Base-by-base conservation (phyloP, 768 basidiomycete species). In the Russula earlei region DNA sequence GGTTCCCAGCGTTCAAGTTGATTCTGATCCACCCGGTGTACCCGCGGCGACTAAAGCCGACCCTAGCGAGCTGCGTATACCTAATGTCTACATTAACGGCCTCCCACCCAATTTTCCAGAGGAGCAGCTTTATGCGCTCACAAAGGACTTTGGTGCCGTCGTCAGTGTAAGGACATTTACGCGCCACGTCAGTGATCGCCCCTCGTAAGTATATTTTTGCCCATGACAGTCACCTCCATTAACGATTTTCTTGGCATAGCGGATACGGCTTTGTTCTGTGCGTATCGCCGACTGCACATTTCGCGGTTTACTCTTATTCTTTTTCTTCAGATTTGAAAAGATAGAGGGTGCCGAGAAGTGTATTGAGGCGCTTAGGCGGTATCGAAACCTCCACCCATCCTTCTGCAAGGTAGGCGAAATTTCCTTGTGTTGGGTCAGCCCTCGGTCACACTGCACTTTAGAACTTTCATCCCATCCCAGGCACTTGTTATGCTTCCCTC, bases 61-160 rank as follows among this genome's bases (percentile, higher is more conserved):
- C 37, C 46, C 45, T 29, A 24, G 25, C 36, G 53, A 58, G 20
- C 31, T 12, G 15, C 65, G 62, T 22, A 82, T 85, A 1, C 86
- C 89, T 0, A 91, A 91, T 63, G 85, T 91, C 0, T 91, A 91
- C 67, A 90, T 91, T 71, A 91, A 91, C 64, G 89, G 89, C 12
- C 77, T 92, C 15, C 88, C 87, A 2, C 85, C 88, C 5, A 82
- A 89, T 69, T 91, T 80, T 64, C 82, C 87, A 0, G 89, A 91
- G 64, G 87, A 88, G 57, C 79, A 88, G 58, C 74, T 92, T 40
- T 83, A 82, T 62, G 79, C 79, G 27, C 80, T 92, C 52, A 77
- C 85, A 33, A 70, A 75, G 22, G 83, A 80, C n/a, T 92, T 81
- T 62, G 89, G 89, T 4, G 74, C 72, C 22, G 80, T 92, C 11